These are phyloP conservation scores for Russula dissimulans DNA, from an alignment of 768 basidiomycete species.

Conservation along the genomic window DNA sequence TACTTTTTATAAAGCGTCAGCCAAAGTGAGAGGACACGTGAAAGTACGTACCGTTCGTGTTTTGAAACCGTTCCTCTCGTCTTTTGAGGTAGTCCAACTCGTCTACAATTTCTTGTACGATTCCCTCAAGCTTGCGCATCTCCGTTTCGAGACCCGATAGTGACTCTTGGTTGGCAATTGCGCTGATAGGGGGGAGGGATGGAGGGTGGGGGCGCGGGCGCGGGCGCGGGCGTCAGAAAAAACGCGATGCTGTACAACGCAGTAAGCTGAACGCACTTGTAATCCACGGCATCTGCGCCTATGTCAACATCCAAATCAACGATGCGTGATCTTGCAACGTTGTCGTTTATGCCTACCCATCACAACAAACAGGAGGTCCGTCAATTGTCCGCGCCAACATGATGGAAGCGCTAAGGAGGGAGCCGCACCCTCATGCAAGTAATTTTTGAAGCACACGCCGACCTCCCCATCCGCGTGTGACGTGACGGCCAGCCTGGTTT, in stretches of 20 bases:
- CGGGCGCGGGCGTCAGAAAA: not conserved
- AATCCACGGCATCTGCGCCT: constrained; percentile 96
- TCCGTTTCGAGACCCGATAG: constrained; percentile 93
- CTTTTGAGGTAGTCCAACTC: constrained; percentile 86
- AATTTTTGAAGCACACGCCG: constrained; percentile 90
- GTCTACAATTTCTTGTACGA: constrained; percentile 90
- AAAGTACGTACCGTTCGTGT: constrained; percentile 72
- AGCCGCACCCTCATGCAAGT: constrained; percentile 61
- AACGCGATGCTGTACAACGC: not conserved
- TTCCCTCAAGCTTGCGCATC: constrained; percentile 94
- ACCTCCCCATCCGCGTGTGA: constrained; percentile 90
- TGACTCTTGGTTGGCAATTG: constrained; percentile 97
- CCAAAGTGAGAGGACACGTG: not conserved
- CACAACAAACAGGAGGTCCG: not conserved
- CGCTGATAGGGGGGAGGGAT: constrained; percentile 37
- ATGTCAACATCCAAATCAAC: constrained; percentile 96
- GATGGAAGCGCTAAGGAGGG: not conserved
- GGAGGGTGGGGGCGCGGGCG: too few species aligned
- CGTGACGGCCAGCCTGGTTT: constrained; percentile 89
- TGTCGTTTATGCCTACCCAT: constrained; percentile 31
- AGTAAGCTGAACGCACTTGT: constrained; percentile 62
- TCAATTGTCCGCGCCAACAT: not conserved
- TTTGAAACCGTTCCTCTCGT: constrained; percentile 81
- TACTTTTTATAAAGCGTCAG: constrained; percentile 35
- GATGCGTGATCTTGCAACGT: constrained; percentile 47